phyloP scores from a whole-genome alignment of 140 eudicot species.

The Cichorium intybus region DNA sequence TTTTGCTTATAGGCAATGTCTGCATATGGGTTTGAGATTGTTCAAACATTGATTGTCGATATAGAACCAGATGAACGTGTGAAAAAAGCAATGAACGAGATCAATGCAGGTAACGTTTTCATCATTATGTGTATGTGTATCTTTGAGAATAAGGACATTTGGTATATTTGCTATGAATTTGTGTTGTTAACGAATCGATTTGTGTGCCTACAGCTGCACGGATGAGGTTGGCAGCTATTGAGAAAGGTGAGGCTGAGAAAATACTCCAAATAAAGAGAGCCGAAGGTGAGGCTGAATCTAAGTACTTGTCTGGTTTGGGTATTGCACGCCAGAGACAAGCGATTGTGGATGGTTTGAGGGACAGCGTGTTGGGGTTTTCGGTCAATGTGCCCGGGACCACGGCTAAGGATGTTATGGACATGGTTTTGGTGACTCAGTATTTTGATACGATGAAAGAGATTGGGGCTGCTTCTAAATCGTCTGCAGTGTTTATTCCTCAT shows the following conservation, averaged over 20 bases:
- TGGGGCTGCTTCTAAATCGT: slow-evolving; percentile 72
- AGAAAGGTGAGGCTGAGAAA: slow-evolving; percentile 86
- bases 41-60: slow-evolving; percentile 76
- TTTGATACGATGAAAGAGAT: slow-evolving; percentile 89
- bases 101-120: slow-evolving; percentile 60
- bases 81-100: slow-evolving; percentile 85
- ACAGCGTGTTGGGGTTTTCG: slow-evolving; percentile 82
- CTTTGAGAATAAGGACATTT: not conserved
- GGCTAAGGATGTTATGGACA: slow-evolving; percentile 87
- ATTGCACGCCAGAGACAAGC: slow-evolving; percentile 88
- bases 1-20: slow-evolving; percentile 70
- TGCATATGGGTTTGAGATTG: slow-evolving; percentile 78
- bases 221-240: slow-evolving; percentile 76
- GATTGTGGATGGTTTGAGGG: slow-evolving; percentile 76
- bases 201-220: slow-evolving; percentile 58
- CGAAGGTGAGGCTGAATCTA: slow-evolving; percentile 84
- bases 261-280: slow-evolving; percentile 76
- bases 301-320: slow-evolving; percentile 74
- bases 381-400: slow-evolving; percentile 81
- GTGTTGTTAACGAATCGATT: not conserved
- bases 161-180: no score
- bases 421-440: slow-evolving; percentile 81
- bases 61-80: slow-evolving; percentile 81
- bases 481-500: slow-evolving; percentile 78
- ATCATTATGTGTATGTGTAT: not conserved